Conservation (phyloP, 306 rosid genomes). For the Clitoria ternatea region DNA sequence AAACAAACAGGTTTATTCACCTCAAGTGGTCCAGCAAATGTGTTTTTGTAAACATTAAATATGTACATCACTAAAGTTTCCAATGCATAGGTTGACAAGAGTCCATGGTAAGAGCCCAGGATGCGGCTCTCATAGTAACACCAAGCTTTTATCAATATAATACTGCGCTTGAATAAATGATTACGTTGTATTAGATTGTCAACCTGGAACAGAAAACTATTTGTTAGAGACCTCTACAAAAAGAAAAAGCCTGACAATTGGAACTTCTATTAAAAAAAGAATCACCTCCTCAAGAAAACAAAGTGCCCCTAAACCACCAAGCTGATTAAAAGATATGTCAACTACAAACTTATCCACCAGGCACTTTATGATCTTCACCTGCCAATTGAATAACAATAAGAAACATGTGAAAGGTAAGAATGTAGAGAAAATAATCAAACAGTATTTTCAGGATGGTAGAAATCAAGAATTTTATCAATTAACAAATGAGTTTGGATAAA, state of each 20-base stretch:
- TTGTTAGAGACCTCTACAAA: constrained; percentile 1
- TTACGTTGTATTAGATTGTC: constrained; percentile 47
- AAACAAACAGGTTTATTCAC: constrained; percentile 34
- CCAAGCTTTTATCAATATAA: constrained; percentile 93
- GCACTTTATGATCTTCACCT: constrained; percentile 86
- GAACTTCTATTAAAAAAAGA: not conserved
- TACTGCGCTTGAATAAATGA: constrained; percentile 76
- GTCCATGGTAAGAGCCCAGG: constrained; percentile 84
- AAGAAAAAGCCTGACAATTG: not conserved
- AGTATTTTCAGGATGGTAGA: too few species aligned
- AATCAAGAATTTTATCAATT: not conserved
- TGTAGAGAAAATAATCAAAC: not conserved
- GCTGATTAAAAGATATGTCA: constrained; percentile 84
- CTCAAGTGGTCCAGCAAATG: constrained; percentile 88
- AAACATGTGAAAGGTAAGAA: not conserved
- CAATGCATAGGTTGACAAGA: constrained; percentile 78
- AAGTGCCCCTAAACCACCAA: constrained; percentile 74
- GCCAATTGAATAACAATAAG: constrained; percentile 26
- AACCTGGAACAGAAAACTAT: constrained; percentile 45
- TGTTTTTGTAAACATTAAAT: constrained; percentile 55
- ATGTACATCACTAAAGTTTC: constrained; percentile 78
- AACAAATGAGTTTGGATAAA: not conserved
- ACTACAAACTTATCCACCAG: constrained; percentile 68
- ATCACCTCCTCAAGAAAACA: constrained; percentile 86
- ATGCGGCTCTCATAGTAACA: constrained; percentile 83